Conservation (phyloP, 2,329 filamentous ascomycete species). For the Calycina marina region DNA sequence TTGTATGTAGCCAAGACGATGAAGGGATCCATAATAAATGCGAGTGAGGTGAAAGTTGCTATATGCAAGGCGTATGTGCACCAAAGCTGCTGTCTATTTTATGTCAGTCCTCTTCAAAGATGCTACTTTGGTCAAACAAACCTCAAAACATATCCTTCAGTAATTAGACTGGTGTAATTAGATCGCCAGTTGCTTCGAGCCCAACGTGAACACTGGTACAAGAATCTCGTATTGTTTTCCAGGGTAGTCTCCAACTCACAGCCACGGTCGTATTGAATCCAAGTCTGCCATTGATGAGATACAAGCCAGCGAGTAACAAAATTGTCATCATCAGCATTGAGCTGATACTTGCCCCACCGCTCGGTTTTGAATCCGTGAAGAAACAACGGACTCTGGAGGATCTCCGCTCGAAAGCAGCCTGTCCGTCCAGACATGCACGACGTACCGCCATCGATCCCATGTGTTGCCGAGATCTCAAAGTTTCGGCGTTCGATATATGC, state of each 20-base stretch:
- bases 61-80: slow-evolving; percentile 86
- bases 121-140: slow-evolving; percentile 38
- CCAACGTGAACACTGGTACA: slow-evolving; percentile 90
- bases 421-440: slow-evolving; percentile 93
- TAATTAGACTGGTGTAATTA: slow-evolving; percentile 80
- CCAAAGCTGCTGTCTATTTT: slow-evolving; percentile 70
- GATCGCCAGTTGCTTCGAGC: slow-evolving; percentile 96
- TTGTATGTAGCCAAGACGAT: slow-evolving; percentile 56
- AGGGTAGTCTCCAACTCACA: slow-evolving; percentile 88
- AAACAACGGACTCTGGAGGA: slow-evolving; percentile 74
- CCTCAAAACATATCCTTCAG: slow-evolving; percentile 74
- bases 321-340: slow-evolving; percentile 96
- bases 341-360: slow-evolving; percentile 73
- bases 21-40: slow-evolving; percentile 62
- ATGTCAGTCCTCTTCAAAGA: not conserved
- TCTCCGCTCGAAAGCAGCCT: slow-evolving; percentile 79
- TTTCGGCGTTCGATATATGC: slow-evolving; percentile 89
- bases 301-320: slow-evolving; percentile 96
- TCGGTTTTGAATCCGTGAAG: slow-evolving; percentile 83
- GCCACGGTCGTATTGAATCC: slow-evolving; percentile 84
- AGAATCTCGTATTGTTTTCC: slow-evolving; percentile 75
- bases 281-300: slow-evolving; percentile 81
- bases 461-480: slow-evolving; percentile 92
- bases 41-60: slow-evolving; percentile 82
- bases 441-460: slow-evolving; percentile 88